Base-by-base conservation (phyloP, 192 early-diverging fungal species). In the Backusella morwellensis region DNA sequence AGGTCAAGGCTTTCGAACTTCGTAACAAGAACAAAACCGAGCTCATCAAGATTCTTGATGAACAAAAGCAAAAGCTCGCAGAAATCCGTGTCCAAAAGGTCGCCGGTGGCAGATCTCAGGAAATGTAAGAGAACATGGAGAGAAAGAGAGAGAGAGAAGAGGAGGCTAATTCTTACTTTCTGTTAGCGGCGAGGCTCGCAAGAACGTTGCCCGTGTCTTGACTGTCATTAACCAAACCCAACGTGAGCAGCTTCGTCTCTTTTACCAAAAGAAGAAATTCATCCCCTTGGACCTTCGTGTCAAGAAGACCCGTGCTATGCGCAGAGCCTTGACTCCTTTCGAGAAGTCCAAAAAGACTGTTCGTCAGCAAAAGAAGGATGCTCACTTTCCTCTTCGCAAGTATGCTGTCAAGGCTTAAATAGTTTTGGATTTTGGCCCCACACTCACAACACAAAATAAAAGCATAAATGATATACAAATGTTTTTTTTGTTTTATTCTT, bases 221-320 rank as follows among this genome's bases (percentile, higher is more conserved):
- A 99, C 98, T 54, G 96, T 97, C 71, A 96, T 98, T 85, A 92
- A 90, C 90, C 95, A 98, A 84, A 94, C 93, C 84, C 91, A 95
- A 82, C 94, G 95, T 79, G 92, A 91, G 32, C 91, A 95, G 85
- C 91, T 96, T 70, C 95, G 95, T 79, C 83, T 90, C 72, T 92
- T 92, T 90, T 98, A 96, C 91, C 91, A 93, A 82, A 90, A 91
- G 83, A 97, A 96, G 92, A 98, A 98, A 91, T 94, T 95, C 89
- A 80, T 97, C 75, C 97, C 98, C 74, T 87, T 97, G 78, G 97
- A 99, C 88, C 93, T 99, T 87, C 95, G 97, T 83, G 88, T 87
- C 84, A 98, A 99, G 94, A 96, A 96, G 92, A 99, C 97, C 78
- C 56, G 97, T 84, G 97, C 97, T 77, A 93, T 98, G 86, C 96